Evolutionary conservation across 805 yeast species (phyloP).

Genomic region (Saturnispora kantuleensis): DNA sequence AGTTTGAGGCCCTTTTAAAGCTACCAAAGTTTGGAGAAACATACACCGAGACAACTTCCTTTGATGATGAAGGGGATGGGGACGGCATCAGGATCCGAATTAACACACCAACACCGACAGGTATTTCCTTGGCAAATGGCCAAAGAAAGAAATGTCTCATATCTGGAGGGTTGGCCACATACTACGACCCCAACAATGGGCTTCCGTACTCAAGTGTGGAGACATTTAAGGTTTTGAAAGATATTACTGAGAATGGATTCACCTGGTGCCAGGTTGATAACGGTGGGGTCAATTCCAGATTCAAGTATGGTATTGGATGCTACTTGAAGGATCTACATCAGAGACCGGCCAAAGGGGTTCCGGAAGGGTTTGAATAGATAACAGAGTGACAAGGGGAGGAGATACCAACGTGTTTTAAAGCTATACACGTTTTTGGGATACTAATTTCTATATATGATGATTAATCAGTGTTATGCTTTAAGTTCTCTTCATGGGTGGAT

Average conservation of each 20-base stretch:
- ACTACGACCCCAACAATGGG: slow-evolving; percentile 81
- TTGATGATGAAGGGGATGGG: slow-evolving; percentile 35
- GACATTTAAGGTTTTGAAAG: slow-evolving; percentile 55
- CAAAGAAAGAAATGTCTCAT: slow-evolving; percentile 59
- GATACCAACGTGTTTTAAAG: neutral
- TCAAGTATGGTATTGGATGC: slow-evolving; percentile 31
- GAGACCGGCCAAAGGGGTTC: slow-evolving; percentile 76
- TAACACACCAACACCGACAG: slow-evolving; percentile 64
- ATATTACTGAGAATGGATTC: slow-evolving; percentile 45
- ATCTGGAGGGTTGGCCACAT: slow-evolving; percentile 70
- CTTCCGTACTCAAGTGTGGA: slow-evolving; percentile 80
- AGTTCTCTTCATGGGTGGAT: slow-evolving; percentile 48
- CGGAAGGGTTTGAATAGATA: slow-evolving; percentile 56
- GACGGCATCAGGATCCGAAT: slow-evolving; percentile 38
- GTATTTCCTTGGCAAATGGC: slow-evolving; percentile 62
- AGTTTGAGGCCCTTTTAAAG: slow-evolving; percentile 33
- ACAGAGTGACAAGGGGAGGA: too few relatives aligned
- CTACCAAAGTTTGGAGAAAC: slow-evolving; percentile 59
- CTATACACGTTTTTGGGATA: neutral
- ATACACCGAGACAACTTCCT: slow-evolving; percentile 31
- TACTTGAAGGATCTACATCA: slow-evolving; percentile 30
- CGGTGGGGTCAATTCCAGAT: slow-evolving; percentile 32
- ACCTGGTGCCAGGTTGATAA: slow-evolving; percentile 41
- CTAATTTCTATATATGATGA: neutral
- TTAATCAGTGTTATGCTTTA: slow-evolving; percentile 42